These are phyloP conservation scores for Ceratocystis smalleyi DNA, from an alignment of 2,329 filamentous ascomycete species.

Conservation along the genomic window DNA sequence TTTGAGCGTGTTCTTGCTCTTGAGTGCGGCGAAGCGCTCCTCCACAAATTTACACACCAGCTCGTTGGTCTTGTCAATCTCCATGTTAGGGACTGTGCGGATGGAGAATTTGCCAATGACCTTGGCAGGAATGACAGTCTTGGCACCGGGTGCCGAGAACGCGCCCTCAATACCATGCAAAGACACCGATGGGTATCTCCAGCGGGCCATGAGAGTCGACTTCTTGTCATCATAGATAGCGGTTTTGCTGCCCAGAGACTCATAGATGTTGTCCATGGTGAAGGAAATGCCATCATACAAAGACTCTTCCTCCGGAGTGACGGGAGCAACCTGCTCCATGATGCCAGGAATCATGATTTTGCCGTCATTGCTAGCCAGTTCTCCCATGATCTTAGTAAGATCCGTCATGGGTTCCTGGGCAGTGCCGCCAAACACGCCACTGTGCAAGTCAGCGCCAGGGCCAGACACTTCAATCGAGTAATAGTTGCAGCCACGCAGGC, in stretches of 20 bases:
- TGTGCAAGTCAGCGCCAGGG: conserved; percentile 86
- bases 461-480: conserved; percentile 85
- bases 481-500: conserved; percentile 94
- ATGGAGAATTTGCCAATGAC: conserved; percentile 98
- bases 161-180: conserved; percentile 91
- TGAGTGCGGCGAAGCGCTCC: conserved; percentile 69
- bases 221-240: conserved; percentile 82
- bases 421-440: conserved; percentile 89
- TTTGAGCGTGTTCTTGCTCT: conserved; percentile 81
- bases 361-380: conserved; percentile 75
- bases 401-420: conserved; percentile 99
- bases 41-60: conserved; percentile 72
- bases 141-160: conserved; percentile 82
- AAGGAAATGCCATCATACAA: conserved; percentile 88
- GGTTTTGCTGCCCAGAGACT: conserved; percentile 79
- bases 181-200: conserved; percentile 87
- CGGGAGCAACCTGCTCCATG: conserved; percentile 76
- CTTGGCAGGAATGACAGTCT: conserved; percentile 97
- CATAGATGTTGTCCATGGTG: conserved; percentile 88
- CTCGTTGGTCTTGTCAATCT: conserved; percentile 74
- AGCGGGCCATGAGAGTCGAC: conserved; percentile 82
- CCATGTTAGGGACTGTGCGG: conserved; percentile 94
- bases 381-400: conserved; percentile 64
- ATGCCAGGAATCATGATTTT: conserved; percentile 92
- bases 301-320: conserved; percentile 70